phyloP scores from a whole-genome alignment of 306 rosid genomes.

The Sicyos edulis region DNA sequence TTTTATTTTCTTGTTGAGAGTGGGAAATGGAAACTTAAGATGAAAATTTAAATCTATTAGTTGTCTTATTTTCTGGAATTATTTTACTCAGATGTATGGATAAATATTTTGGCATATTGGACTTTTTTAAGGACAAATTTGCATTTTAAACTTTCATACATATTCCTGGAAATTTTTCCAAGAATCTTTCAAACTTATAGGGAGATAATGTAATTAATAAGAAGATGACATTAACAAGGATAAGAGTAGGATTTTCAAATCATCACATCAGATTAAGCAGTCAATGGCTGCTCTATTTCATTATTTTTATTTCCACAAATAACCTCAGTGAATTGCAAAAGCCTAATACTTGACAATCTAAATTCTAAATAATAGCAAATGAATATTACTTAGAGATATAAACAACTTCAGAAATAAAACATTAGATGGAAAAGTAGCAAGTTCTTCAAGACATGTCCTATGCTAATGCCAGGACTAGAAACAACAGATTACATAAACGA shows the following conservation, averaged over 20 bases:
- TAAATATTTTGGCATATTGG: too few species aligned
- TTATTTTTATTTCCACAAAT: neutral
- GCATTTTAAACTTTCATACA: neutral
- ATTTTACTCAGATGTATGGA: too few species aligned
- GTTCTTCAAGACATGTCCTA: constrained; percentile 9
- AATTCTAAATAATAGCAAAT: constrained; percentile 14
- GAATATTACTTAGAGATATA: neutral
- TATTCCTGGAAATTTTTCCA: neutral
- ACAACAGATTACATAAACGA: neutral
- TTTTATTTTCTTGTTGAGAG: too few species aligned
- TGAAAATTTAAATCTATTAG: too few species aligned
- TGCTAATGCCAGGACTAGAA: constrained; percentile 13
- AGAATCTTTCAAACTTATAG: too few species aligned
- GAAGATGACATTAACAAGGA: neutral
- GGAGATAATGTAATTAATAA: too few species aligned
- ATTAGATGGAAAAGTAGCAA: neutral
- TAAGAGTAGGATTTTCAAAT: neutral
- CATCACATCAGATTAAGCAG: constrained; percentile 8
- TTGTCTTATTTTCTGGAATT: too few species aligned
- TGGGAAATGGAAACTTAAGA: too few species aligned
- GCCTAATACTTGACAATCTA: neutral
- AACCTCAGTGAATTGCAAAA: neutral
- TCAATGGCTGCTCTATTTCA: neutral
- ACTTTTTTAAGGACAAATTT: too few species aligned
- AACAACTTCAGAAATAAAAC: neutral